A percentile compares a stretch with the other conserved stretches of the same genome.
phyloP scores from a whole-genome alignment of 2,329 filamentous ascomycete genomes.

The Penicillium sclerotiorum region DNA sequence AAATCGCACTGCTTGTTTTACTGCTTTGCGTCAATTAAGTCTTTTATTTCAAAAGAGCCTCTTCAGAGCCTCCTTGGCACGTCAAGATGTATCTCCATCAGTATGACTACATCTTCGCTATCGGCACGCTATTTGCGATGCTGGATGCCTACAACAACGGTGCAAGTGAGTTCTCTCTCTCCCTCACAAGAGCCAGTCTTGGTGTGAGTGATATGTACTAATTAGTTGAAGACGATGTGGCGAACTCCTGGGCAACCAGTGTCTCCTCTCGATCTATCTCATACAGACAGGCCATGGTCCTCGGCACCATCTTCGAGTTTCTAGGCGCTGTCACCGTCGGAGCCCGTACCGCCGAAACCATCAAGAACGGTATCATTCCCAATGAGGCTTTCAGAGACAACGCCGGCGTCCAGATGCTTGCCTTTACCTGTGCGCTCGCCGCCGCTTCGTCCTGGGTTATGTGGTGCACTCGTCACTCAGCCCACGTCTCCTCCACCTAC shows the following conservation, averaged over 20 bases:
- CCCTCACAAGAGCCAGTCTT: background rate
- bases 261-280: constrained; percentile 72
- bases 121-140: constrained; percentile 75
- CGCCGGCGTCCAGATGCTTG: constrained; percentile 68
- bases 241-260: constrained; percentile 79
- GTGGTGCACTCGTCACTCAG: constrained; percentile 75
- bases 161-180: constrained; percentile 61
- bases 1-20: background rate
- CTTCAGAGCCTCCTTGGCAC: constrained; percentile 5
- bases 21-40: background rate
- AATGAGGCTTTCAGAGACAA: constrained; percentile 60
- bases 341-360: constrained; percentile 71
- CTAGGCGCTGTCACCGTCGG: constrained; percentile 68
- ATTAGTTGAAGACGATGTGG: constrained; percentile 65
- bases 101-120: constrained; percentile 73
- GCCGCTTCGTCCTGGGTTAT: constrained; percentile 66
- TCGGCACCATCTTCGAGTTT: constrained; percentile 69
- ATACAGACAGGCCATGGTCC: constrained; percentile 38
- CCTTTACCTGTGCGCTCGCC: constrained; percentile 42
- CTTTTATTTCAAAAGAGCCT: constrained; percentile 10
- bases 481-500: constrained; percentile 73
- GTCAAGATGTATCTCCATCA: constrained; percentile 60
- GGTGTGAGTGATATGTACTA: background rate
- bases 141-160: constrained; percentile 79
- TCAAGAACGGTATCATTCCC: constrained; percentile 77